A percentile compares a stretch with the other conserved stretches of the same genome.
These are phyloP conservation scores for Flaveria ramosissima DNA, from an alignment of 129 eudicot genomes.

Conservation along the genomic window DNA sequence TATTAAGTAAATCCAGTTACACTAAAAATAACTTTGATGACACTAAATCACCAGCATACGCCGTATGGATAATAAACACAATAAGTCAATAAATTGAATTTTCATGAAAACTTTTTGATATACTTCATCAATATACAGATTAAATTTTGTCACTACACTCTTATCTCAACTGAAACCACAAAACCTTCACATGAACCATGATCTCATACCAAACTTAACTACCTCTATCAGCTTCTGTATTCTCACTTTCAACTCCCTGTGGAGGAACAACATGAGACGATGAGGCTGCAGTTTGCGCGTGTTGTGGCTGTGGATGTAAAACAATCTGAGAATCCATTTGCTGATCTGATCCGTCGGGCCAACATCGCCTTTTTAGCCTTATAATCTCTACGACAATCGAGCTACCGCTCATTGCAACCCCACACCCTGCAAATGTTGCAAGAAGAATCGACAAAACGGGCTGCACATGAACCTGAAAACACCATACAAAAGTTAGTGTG, in stretches of 20 bases:
- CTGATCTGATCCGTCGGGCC: not conserved
- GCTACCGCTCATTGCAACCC: conserved; percentile 15
- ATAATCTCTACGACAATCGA: conserved; percentile 3
- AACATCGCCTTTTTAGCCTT: not conserved
- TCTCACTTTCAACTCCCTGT: not conserved
- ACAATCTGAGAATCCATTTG: not conserved
- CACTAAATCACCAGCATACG: no score
- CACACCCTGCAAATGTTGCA: conserved; percentile 17
- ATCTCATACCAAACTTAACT: not conserved
- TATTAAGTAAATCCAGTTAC: no score
- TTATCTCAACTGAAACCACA: not conserved
- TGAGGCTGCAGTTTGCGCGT: not conserved
- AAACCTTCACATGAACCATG: not conserved
- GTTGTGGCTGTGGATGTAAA: conserved; percentile 10
- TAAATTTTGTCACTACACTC: not conserved
- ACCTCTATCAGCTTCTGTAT: conserved; percentile 3
- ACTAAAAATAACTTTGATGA: no score
- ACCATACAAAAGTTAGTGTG: not conserved
- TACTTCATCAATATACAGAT: not conserved
- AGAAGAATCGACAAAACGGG: conserved; percentile 12
- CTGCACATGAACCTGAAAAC: conserved; percentile 10
- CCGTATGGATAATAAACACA: not conserved
- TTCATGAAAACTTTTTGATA: not conserved
- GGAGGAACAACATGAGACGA: conserved; percentile 4
- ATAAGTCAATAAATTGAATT: not conserved